phyloP scores from a whole-genome alignment of 345 rosid genomes.

The Lenwebbia sp. region DNA sequence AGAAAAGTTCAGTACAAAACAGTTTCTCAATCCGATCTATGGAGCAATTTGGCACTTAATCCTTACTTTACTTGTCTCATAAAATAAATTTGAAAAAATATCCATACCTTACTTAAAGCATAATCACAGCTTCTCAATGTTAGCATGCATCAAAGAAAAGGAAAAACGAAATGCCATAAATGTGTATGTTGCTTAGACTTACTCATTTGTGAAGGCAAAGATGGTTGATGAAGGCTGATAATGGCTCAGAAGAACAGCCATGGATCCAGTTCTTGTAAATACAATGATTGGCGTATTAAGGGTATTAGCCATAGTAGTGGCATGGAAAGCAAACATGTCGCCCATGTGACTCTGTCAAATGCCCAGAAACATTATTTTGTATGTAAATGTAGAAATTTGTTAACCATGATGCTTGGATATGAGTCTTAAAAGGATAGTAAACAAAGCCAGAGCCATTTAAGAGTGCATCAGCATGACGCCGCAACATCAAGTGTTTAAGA shows the following conservation, averaged over 20 bases:
- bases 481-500: background rate
- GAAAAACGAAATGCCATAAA: background rate
- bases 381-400: background rate
- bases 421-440: background rate
- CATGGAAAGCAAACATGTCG: slow-evolving; percentile 96
- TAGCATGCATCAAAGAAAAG: background rate
- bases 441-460: background rate
- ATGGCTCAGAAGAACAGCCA: slow-evolving; percentile 82
- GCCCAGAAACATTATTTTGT: background rate
- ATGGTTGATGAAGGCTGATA: slow-evolving; percentile 76
- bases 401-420: background rate
- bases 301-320: slow-evolving; percentile 91
- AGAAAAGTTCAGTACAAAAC: background rate
- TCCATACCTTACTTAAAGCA: background rate
- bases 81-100: background rate
- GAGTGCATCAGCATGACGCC: background rate
- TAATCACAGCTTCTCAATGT: background rate
- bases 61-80: background rate
- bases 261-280: slow-evolving; percentile 92
- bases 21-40: background rate
- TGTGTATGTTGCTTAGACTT: slow-evolving; percentile 11
- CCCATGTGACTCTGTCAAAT: slow-evolving; percentile 82
- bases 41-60: background rate
- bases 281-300: slow-evolving; percentile 70
- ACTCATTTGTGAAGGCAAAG: slow-evolving; percentile 95